These are phyloP conservation scores for Leishmania braziliensis DNA, from an alignment of 208 protist species.

Conservation along the genomic window DNA sequence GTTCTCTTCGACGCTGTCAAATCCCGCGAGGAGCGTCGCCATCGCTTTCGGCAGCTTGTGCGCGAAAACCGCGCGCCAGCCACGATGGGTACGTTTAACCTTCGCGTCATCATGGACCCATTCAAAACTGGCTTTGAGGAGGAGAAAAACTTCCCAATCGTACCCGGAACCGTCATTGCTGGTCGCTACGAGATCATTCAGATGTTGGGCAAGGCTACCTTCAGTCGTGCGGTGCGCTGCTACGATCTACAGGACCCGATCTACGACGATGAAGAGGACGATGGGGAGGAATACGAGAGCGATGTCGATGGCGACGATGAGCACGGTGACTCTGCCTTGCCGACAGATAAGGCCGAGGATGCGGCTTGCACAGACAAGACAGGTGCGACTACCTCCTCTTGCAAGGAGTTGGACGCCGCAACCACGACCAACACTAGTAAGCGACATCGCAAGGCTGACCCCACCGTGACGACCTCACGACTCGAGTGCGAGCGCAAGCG, in stretches of 20 bases:
- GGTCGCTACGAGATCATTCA: constrained; percentile 95
- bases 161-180: constrained; percentile 85
- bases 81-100: constrained; percentile 90
- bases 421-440: neutral
- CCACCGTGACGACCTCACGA: neutral
- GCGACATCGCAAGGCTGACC: neutral
- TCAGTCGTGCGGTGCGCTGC: constrained; percentile 94
- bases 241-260: constrained; percentile 91
- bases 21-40: constrained; percentile 67
- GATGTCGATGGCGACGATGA: constrained; percentile 16
- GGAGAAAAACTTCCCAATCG: constrained; percentile 92
- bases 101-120: constrained; percentile 91
- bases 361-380: neutral
- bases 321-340: constrained; percentile 2
- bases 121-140: constrained; percentile 95
- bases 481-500: constrained; percentile 12
- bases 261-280: constrained; percentile 64
- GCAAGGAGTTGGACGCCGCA: neutral
- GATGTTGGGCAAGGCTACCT: constrained; percentile 95
- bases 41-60: constrained; percentile 66
- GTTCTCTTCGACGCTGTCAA: constrained; percentile 80
- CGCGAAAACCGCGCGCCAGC: constrained; percentile 65
- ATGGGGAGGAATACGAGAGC: constrained; percentile 11
- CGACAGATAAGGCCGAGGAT: neutral
- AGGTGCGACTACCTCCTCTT: neutral